Evolutionary conservation across 2,329 filamentous ascomycete species (phyloP).

Genomic region (Botrytis deweyae): DNA sequence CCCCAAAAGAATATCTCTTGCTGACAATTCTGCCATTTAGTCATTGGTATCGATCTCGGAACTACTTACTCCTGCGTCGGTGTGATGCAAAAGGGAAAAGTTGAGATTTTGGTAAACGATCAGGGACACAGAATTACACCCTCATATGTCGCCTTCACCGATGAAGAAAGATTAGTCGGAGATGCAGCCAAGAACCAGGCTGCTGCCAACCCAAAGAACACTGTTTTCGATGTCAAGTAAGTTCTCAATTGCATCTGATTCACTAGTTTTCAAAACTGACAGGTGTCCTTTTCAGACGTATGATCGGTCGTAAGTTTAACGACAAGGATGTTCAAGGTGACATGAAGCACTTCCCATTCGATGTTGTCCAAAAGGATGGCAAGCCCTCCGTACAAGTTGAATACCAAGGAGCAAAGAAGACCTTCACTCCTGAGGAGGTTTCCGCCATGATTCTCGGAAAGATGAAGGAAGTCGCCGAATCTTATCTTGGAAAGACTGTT

Average conservation of each 20-base stretch:
- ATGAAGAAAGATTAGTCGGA: slow-evolving; percentile 94
- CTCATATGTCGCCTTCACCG: slow-evolving; percentile 94
- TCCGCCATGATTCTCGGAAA: slow-evolving; percentile 79
- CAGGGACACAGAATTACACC: slow-evolving; percentile 96
- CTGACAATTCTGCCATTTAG: slow-evolving; percentile 43
- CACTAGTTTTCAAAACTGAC: slow-evolving; percentile 38
- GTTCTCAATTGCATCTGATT: slow-evolving; percentile 40
- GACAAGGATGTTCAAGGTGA: slow-evolving; percentile 90
- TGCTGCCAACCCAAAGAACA: slow-evolving; percentile 24
- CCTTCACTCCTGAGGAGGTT: slow-evolving; percentile 80
- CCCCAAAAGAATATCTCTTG: neutral
- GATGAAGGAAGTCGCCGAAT: slow-evolving; percentile 82
- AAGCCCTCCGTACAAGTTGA: slow-evolving; percentile 80
- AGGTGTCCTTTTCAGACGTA: slow-evolving; percentile 54
- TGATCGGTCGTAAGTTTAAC: slow-evolving; percentile 80
- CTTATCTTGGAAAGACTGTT: slow-evolving; percentile 77
- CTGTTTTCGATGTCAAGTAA: slow-evolving; percentile 56
- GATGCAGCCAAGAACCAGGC: slow-evolving; percentile 98
- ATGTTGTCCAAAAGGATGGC: slow-evolving; percentile 82
- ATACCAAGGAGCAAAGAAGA: slow-evolving; percentile 55
- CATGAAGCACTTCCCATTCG: slow-evolving; percentile 98
- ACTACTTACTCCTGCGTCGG: slow-evolving; percentile 88
- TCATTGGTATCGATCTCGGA: slow-evolving; percentile 94
- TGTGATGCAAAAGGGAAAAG: slow-evolving; percentile 94
- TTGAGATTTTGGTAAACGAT: slow-evolving; percentile 94